phyloP scores from a whole-genome alignment of 2,329 filamentous ascomycete genomes.

The Aspergillus intermedius region DNA sequence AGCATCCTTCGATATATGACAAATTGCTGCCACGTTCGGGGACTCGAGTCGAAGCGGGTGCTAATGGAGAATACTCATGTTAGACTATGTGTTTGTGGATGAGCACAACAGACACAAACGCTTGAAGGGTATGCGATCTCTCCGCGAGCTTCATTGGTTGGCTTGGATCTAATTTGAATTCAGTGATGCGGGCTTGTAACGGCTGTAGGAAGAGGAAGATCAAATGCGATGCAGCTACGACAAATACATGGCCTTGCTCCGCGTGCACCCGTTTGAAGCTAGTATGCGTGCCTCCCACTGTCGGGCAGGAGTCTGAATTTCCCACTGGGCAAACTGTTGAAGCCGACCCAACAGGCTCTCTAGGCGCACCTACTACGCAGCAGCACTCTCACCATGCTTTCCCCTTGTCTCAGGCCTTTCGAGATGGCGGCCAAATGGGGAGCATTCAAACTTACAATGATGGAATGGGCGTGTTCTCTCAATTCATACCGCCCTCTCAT shows the following conservation, averaged over 20 bases:
- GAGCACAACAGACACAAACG: conserved; percentile 98
- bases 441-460: conserved; percentile 38
- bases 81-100: conserved; percentile 98
- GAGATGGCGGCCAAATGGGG: conserved; percentile 47
- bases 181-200: conserved; percentile 96
- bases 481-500: conserved; percentile 27
- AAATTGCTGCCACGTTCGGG: no score
- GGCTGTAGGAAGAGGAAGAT: conserved; percentile 93
- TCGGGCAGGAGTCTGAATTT: conserved; percentile 60
- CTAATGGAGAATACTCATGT: conserved; percentile 4
- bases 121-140: conserved; percentile 64
- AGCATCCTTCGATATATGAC: conserved; percentile 28
- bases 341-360: conserved; percentile 13
- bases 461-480: conserved; percentile 34
- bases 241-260: conserved; percentile 95
- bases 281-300: conserved; percentile 83
- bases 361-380: conserved; percentile 31
- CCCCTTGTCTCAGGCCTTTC: conserved; percentile 42
- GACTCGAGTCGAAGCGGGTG: not conserved
- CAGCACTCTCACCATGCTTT: conserved; percentile 49
- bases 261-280: conserved; percentile 88
- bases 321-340: conserved; percentile 23
- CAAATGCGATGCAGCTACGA: conserved; percentile 94
- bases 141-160: conserved; percentile 1
- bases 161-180: conserved; percentile 4